Evolutionary conservation across 768 basidiomycete species (phyloP).

Genomic region (Gymnopilus dilepis): DNA sequence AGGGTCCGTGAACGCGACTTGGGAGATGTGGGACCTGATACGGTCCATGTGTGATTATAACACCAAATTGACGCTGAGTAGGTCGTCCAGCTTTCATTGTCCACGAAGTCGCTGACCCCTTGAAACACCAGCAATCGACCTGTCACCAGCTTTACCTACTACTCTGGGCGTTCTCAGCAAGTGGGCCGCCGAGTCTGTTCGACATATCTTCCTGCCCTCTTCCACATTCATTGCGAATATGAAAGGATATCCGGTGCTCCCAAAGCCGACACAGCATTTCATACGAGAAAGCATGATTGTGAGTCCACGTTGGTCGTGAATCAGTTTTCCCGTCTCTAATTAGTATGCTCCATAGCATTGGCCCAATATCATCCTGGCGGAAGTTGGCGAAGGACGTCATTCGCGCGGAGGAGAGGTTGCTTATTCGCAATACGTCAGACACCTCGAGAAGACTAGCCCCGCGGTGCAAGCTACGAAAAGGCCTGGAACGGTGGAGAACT

Average conservation of each 20-base stretch:
- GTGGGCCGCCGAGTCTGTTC: conserved; percentile 95
- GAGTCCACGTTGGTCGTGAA: conserved; percentile 32
- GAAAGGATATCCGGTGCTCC: conserved; percentile 96
- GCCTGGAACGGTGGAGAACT: conserved; percentile 83
- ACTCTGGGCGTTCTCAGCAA: conserved; percentile 76
- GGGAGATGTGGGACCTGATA: conserved; percentile 99
- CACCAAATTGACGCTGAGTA: conserved; percentile 74
- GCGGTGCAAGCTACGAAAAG: conserved; percentile 65
- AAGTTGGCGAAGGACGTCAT: conserved; percentile 69
- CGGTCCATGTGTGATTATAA: conserved; percentile 88
- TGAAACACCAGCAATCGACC: conserved; percentile 75
- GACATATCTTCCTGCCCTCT: conserved; percentile 86
- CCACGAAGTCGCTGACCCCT: conserved; percentile 9
- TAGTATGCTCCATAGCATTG: conserved; percentile 63
- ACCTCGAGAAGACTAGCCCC: conserved; percentile 81
- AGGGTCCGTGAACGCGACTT: conserved; percentile 72
- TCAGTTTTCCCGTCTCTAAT: conserved; percentile 19
- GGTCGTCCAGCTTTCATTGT: conserved; percentile 26
- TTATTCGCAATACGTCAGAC: conserved; percentile 88
- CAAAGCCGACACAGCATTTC: conserved; percentile 91
- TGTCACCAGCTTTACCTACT: conserved; percentile 86
- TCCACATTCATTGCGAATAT: conserved; percentile 93
- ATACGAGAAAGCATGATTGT: conserved; percentile 89
- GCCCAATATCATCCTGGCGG: conserved; percentile 84
- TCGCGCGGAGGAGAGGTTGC: conserved; percentile 81